Base-by-base conservation (phyloP, 177 flowering plant genomes). In the Vitis hybrid region DNA sequence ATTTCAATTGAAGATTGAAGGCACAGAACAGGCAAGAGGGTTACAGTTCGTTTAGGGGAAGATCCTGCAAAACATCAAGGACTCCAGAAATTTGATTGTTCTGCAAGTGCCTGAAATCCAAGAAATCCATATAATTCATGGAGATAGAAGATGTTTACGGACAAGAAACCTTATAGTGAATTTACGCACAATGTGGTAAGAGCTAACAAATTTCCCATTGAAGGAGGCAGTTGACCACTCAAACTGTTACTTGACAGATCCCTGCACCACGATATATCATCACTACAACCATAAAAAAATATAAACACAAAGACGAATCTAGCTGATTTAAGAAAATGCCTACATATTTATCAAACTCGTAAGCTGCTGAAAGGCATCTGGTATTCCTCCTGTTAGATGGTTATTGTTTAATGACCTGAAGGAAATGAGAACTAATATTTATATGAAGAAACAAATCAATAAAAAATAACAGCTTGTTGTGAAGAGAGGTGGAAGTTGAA, bases 1-100 rank as follows among this genome's bases (percentile, higher is more conserved):
- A 50, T 48, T 4, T 35, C 18, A 15, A 5, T 50, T 49, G 10
- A 27, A 59, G 51, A 17, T 40, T 65, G 15, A 63, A 54, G 18
- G 19, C 14, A 49, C 7, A 17, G 48, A 70, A 40, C 49, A 69
- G 11, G 52, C 6, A 54, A 70, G 62, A 62, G 65, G 48, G 11
- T 11, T 83, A 89, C 93, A 89, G 71, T 54, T 84, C 83, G 35
- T 2, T 46, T 6, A 85, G 76, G 55, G 82, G 83, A 75, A 89
- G 88, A 78, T 82, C 84, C 78, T 83, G 83, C 10, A 89, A 24
- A 62, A 86, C 86, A 77, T 89, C 81, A 17, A 89, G 88, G 8
- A 56, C 52, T 14, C 93, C 93, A 19, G 78, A 48, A 55, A 89
- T 77, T 58, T 77, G 77, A 69, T 89, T 89, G 81, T 85, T 68